A percentile compares a stretch with the other conserved stretches of the same genome.
Conservation (phyloP, 192 early-diverging fungal genomes). For the Gigaspora rosea region DNA sequence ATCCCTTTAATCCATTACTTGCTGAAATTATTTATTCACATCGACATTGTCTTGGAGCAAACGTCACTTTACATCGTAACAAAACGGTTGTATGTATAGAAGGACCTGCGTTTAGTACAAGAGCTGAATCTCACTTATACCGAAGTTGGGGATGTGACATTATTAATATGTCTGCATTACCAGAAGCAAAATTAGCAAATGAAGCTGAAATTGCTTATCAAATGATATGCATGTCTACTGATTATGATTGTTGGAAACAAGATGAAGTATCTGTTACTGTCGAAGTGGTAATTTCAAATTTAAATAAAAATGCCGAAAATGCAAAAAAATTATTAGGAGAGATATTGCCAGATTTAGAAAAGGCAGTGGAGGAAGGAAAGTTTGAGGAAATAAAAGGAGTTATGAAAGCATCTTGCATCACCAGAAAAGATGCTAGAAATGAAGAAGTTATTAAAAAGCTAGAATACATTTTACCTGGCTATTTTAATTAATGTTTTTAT, state of each 20-base stretch:
- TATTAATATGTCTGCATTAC: slow-evolving; percentile 98
- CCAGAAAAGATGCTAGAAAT: slow-evolving; percentile 71
- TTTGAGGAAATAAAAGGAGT: slow-evolving; percentile 70
- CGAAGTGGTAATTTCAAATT: slow-evolving; percentile 83
- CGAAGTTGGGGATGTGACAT: slow-evolving; percentile 89
- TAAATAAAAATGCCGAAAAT: slow-evolving; percentile 81
- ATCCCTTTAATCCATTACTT: slow-evolving; percentile 84
- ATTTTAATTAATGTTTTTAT: slow-evolving; percentile 48
- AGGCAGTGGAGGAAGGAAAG: slow-evolving; percentile 56
- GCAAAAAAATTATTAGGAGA: slow-evolving; percentile 78
- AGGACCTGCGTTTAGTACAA: slow-evolving; percentile 96
- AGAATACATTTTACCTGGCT: slow-evolving; percentile 81
- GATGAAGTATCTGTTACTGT: slow-evolving; percentile 83
- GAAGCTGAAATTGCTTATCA: slow-evolving; percentile 99
- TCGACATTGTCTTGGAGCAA: slow-evolving; percentile 32
- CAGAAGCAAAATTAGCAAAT: slow-evolving; percentile 95
- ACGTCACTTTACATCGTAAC: slow-evolving; percentile 63
- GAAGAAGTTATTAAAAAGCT: slow-evolving; percentile 74
- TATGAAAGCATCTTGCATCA: slow-evolving; percentile 87
- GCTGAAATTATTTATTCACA: slow-evolving; percentile 72
- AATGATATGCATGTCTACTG: slow-evolving; percentile 99
- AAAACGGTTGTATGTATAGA: slow-evolving; percentile 98
- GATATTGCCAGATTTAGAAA: slow-evolving; percentile 76
- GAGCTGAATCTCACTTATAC: slow-evolving; percentile 97
- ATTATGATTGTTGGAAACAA: slow-evolving; percentile 93